Evolutionary conservation across 371 early-diverging fungal genomes (phyloP).

Genomic region (Basidiobolus meristosporus): DNA sequence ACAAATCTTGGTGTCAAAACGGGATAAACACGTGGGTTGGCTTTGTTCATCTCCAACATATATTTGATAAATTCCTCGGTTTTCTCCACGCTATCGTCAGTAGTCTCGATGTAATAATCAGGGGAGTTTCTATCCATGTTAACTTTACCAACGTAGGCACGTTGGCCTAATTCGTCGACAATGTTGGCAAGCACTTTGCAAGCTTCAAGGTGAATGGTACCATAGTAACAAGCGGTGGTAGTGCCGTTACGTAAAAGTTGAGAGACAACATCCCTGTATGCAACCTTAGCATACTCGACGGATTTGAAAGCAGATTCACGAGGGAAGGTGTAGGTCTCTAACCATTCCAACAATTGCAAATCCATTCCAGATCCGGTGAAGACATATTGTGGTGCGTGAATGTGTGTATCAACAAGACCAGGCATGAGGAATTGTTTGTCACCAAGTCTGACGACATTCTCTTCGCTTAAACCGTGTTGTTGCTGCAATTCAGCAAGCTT

Average conservation of each 20-base stretch:
- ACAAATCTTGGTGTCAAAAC: slow-evolving; percentile 84
- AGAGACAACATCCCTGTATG: slow-evolving; percentile 40
- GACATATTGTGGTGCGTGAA: slow-evolving; percentile 83
- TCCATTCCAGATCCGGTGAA: slow-evolving; percentile 77
- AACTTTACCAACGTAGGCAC: slow-evolving; percentile 84
- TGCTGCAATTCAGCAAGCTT: no score
- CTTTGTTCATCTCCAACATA: slow-evolving; percentile 8
- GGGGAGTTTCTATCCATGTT: slow-evolving; percentile 85
- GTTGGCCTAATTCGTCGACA: slow-evolving; percentile 53
- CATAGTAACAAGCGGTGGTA: slow-evolving; percentile 82
- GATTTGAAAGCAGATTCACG: slow-evolving; percentile 49
- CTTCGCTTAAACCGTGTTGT: no score
- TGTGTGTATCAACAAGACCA: slow-evolving; percentile 81
- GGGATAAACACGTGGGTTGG: slow-evolving; percentile 29
- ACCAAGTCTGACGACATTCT: no score
- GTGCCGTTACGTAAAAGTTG: slow-evolving; percentile 58
- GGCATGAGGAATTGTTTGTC: slow-evolving; percentile 53
- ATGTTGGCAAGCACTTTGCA: slow-evolving; percentile 45
- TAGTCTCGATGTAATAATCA: slow-evolving; percentile 46
- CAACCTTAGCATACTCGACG: slow-evolving; percentile 28
- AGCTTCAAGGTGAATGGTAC: slow-evolving; percentile 64
- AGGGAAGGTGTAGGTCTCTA: slow-evolving; percentile 71
- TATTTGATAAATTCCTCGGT: slow-evolving; percentile 52
- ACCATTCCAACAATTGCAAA: slow-evolving; percentile 73
- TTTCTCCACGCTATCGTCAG: slow-evolving; percentile 32